Percentiles rank a stretch among this genome's conserved stretches.
Conservation (phyloP, 2,329 filamentous ascomycete species). For the Alternaria sp. region DNA sequence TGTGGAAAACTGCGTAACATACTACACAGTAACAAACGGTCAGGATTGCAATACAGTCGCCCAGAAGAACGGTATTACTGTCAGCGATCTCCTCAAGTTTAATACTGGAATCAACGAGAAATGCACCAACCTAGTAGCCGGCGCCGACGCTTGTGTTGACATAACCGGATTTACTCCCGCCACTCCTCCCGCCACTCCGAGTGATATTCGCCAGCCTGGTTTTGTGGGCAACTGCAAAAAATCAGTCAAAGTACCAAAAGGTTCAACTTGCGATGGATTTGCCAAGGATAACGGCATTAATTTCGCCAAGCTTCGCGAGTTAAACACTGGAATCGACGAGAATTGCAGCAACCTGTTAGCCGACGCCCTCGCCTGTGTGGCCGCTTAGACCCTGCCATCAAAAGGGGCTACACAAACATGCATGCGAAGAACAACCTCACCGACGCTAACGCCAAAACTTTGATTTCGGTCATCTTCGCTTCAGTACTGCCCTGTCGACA, state of each 20-base stretch:
- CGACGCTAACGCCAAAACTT: neutral
- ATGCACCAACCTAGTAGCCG: conserved; percentile 18
- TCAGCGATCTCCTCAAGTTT: conserved; percentile 11
- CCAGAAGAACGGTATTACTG: conserved; percentile 13
- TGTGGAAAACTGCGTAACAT: no score
- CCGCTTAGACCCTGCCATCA: neutral
- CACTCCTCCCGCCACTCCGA: no score
- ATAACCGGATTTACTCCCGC: conserved; percentile 19
- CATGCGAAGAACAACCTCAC: conserved; percentile 4
- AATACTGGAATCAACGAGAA: conserved; percentile 18
- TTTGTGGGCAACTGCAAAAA: conserved; percentile 20
- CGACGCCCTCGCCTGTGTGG: no score
- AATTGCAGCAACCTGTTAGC: no score
- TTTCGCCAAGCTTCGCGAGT: no score
- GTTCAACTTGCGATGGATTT: no score
- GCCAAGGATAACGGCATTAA: no score
- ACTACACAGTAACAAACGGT: no score
- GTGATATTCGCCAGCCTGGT: no score
- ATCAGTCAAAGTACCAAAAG: no score
- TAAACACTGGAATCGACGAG: no score
- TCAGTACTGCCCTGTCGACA: neutral
- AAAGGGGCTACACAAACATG: conserved; percentile 11
- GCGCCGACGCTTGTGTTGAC: conserved; percentile 22
- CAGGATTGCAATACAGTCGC: no score
- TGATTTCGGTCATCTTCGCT: neutral